Evolutionary conservation across 1,139 yeast genomes (phyloP), one percentile per base, ranked within the genome.

Genomic region (Blastobotrys raffinosifermentans): DNA sequence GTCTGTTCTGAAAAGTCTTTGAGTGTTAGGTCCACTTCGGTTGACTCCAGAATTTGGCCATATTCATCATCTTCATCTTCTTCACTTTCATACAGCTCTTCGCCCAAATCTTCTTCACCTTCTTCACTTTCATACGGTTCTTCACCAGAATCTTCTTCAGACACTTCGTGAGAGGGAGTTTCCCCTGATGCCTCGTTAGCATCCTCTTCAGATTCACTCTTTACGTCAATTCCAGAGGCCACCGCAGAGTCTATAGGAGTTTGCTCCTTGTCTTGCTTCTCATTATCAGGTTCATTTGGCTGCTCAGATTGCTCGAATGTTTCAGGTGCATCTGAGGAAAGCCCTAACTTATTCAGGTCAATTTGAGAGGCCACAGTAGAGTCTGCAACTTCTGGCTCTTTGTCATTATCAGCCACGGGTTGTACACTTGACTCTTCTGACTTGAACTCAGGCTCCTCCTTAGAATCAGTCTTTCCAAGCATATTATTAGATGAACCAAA

Each of bases 21-120:
- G 6, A 29, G 37, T 9, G 26, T 36, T 25, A 23, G 32, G 4
- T 27, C 37, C 11, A n/a, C 20, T 2, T 37, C 32, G 11, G 11
- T 9, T 25, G 34, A 39, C 19, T 36, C 41, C 4, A 32, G 38
- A 13, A 13, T 38, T 32, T 20, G 37, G 9, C 32, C 39, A 14
- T 35, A 39, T n/a, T 33, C 42, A n/a, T 27, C 35, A 17, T 39
- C 37, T 9, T 37, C 40, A 20, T 26, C 29, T 13, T 44, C 47
- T n/a, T 19, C 26, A 2, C 25, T 19, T 19, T 37, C 41, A 19
- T 26, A 19, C 5, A 27, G 32, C 15, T 27, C 33, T 15, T 25
- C 40, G 5, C 19, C 36, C 15, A 26, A 31, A 13, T 19, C 42
- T 15, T 30, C 32, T 8, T 6, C 18, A 18, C n/a, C 16, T 16